Evolutionary conservation across 1,284 basidiomycete species (phyloP).

Genomic region (Moesziomyces sp.): DNA sequence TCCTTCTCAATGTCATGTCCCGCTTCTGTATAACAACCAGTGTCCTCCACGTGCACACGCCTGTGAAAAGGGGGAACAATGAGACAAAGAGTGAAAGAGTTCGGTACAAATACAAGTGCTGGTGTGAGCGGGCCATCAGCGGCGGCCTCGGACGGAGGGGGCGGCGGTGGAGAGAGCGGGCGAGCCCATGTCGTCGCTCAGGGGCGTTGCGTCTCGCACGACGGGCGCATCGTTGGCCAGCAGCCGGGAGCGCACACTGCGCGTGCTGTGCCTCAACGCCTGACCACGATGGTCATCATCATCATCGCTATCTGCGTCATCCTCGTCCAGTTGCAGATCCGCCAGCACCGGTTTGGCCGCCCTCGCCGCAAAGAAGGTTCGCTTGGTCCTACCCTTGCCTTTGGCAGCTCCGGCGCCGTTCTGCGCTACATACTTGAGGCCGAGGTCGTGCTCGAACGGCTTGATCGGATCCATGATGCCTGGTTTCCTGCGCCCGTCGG

Average conservation of each 20-base stretch:
- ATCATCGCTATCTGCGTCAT: conserved; percentile 25
- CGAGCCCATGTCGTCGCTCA: conserved; percentile 44
- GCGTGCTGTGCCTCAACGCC: conserved; percentile 1
- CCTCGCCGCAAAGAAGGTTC: conserved; percentile 49
- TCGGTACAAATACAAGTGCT: neutral
- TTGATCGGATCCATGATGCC: conserved; percentile 44
- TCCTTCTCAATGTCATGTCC: neutral
- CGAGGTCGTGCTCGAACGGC: conserved; percentile 43
- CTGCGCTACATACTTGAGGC: conserved; percentile 33
- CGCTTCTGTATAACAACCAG: too few relatives aligned
- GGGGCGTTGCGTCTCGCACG: conserved; percentile 30
- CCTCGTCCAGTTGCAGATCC: conserved; percentile 36
- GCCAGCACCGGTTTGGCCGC: conserved; percentile 43
- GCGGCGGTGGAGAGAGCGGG: conserved; percentile 26
- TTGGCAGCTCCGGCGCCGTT: conserved; percentile 37
- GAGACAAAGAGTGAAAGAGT: neutral
- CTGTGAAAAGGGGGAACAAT: neutral
- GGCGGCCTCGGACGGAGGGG: conserved; percentile 9
- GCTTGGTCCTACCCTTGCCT: conserved; percentile 43
- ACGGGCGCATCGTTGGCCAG: neutral
- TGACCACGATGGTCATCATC: conserved; percentile 11
- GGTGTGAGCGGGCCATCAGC: conserved; percentile 3
- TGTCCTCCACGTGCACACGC: neutral
- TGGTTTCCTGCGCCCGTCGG: conserved; percentile 13
- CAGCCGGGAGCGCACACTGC: conserved; percentile 11